Evolutionary conservation across 768 basidiomycete genomes (phyloP).

Genomic region (Baorangia bicolor): DNA sequence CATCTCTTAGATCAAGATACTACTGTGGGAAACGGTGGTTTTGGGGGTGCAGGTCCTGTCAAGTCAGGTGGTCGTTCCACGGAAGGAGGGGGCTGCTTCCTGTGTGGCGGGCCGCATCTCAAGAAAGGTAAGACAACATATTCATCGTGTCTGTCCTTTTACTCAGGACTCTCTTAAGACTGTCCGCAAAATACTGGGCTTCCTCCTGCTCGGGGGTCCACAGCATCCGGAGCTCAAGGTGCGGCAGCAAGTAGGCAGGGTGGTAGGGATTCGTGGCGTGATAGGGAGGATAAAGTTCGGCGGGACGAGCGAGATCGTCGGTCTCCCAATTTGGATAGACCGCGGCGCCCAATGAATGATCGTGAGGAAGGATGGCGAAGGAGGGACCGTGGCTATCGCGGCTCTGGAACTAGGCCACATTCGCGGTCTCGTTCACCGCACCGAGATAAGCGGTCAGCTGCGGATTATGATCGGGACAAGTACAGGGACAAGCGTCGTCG

Average conservation of each 20-base stretch:
- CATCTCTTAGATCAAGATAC: conserved; percentile 96
- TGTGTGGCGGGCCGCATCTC: conserved; percentile 91
- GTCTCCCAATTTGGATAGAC: conserved; percentile 23
- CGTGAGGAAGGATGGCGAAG: conserved; percentile 19
- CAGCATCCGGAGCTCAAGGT: conserved; percentile 36
- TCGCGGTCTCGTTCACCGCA: conserved; percentile 37
- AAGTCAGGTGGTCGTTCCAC: conserved; percentile 55
- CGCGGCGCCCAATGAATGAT: conserved; percentile 24
- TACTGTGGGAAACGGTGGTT: conserved; percentile 58
- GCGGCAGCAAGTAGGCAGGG: conserved; percentile 35
- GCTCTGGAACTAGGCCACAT: conserved; percentile 19
- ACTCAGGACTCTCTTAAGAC: conserved; percentile 33
- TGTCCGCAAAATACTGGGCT: conserved; percentile 53
- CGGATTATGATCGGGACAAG: conserved; percentile 35
- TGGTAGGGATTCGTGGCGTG: conserved; percentile 38
- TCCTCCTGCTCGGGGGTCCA: conserved; percentile 24
- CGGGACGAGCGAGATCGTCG: conserved; percentile 23
- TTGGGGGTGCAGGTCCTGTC: conserved; percentile 57
- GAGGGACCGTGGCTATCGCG: conserved; percentile 17
- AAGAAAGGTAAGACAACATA: conserved; percentile 64
- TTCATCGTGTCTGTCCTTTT: not conserved
- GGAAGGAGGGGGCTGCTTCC: conserved; percentile 77
- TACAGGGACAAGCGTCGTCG: conserved; percentile 56
- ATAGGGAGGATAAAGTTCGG: conserved; percentile 20
- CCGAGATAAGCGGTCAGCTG: conserved; percentile 22